A percentile compares a stretch with the other conserved stretches of the same genome.
Evolutionary conservation across 257 asterid species (phyloP).

Genomic region (Striga asiatica): DNA sequence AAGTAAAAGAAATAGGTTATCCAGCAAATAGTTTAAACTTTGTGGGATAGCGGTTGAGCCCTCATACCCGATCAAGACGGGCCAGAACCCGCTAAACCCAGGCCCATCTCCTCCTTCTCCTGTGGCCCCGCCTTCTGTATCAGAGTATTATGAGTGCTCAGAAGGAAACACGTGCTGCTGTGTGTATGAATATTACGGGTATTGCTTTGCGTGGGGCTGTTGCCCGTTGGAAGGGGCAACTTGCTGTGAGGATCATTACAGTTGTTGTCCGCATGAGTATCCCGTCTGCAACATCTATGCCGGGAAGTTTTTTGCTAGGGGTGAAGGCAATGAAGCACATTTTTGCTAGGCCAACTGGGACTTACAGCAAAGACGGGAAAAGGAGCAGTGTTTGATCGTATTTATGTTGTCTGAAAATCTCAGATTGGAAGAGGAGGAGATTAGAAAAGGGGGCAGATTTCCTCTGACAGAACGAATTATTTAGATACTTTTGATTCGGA

Average conservation of each 20-base stretch:
- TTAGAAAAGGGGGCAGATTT: too few relatives aligned
- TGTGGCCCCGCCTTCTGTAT: constrained; percentile 31
- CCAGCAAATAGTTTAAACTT: too few relatives aligned
- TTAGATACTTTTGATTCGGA: too few relatives aligned
- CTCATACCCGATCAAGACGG: constrained; percentile 59
- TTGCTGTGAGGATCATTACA: constrained; percentile 65
- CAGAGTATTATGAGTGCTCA: constrained; percentile 38
- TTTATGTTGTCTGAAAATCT: too few relatives aligned
- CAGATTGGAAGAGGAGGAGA: too few relatives aligned
- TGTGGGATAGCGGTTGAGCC: constrained; percentile 69
- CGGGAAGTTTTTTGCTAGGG: constrained; percentile 26
- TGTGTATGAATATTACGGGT: constrained; percentile 21
- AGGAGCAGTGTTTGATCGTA: too few relatives aligned
- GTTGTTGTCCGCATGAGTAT: constrained; percentile 80
- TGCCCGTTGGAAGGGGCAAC: constrained; percentile 73
- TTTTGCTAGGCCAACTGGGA: constrained; percentile 27
- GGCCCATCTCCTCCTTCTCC: constrained; percentile 79
- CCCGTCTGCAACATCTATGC: constrained; percentile 58
- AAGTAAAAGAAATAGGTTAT: too few relatives aligned
- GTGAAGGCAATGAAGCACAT: constrained; percentile 35
- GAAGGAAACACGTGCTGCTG: constrained; percentile 69
- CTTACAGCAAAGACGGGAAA: constrained; percentile 1
- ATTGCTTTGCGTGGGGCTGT: constrained; percentile 75
- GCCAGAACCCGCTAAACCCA: constrained; percentile 62
- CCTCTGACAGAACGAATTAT: too few relatives aligned